Percentiles rank a stretch among this genome's conserved stretches.
Conservation (phyloP, 1,284 basidiomycete species). For the Ganoderma boninense region DNA sequence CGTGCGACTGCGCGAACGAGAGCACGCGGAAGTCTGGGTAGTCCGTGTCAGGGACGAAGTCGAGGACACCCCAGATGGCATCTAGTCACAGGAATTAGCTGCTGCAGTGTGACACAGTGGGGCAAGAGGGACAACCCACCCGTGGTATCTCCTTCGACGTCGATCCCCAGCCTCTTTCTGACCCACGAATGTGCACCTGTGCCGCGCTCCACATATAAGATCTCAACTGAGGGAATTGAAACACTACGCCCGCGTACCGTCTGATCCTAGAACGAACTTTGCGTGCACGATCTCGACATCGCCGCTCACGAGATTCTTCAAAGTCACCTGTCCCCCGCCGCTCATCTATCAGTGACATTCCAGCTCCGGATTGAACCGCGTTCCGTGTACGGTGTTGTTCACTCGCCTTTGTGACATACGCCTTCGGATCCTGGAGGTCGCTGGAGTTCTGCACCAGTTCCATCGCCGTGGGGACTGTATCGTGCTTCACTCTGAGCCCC, state of each 20-base stretch:
- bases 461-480: slow-evolving; percentile 61
- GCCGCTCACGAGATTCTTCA: slow-evolving; percentile 43
- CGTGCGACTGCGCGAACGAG: slow-evolving; percentile 65
- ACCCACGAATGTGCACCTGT: slow-evolving; percentile 84
- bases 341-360: neutral
- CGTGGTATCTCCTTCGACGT: slow-evolving; percentile 83
- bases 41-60: slow-evolving; percentile 74
- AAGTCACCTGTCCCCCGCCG: slow-evolving; percentile 41
- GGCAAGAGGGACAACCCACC: slow-evolving; percentile 39
- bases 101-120: neutral
- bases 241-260: slow-evolving; percentile 44
- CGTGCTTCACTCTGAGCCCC: slow-evolving; percentile 63
- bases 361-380: neutral
- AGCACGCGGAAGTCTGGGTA: slow-evolving; percentile 85
- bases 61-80: slow-evolving; percentile 85
- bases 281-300: slow-evolving; percentile 56
- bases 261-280: slow-evolving; percentile 63
- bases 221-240: neutral
- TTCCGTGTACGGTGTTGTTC: neutral
- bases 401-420: slow-evolving; percentile 66
- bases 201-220: neutral
- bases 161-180: slow-evolving; percentile 69
- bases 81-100: neutral
- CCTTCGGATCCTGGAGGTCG: slow-evolving; percentile 49
- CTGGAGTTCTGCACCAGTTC: slow-evolving; percentile 55